These are phyloP conservation scores for Butyriboletus appendiculatus DNA, from an alignment of 1,284 basidiomycete genomes.

Conservation along the genomic window DNA sequence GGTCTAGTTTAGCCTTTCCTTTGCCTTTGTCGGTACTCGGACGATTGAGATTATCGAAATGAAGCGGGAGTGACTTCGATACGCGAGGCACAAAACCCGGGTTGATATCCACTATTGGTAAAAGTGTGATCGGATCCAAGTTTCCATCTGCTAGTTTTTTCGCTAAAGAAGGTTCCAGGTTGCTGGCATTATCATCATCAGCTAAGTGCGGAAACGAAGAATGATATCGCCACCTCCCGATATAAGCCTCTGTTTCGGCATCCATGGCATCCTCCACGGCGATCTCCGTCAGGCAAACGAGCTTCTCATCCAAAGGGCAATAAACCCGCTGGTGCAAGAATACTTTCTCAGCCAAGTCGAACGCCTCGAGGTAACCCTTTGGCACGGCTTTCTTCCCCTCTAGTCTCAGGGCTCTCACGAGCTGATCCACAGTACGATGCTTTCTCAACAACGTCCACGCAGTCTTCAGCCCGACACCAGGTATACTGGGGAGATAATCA, in stretches of 20 bases:
- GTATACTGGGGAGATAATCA: conserved; percentile 94
- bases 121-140: conserved; percentile 72
- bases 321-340: conserved; percentile 96
- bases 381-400: conserved; percentile 90
- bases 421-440: conserved; percentile 87
- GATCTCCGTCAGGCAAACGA: conserved; percentile 71
- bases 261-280: conserved; percentile 54
- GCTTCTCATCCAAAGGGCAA: conserved; percentile 63
- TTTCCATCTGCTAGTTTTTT: conserved; percentile 75
- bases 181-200: conserved; percentile 40
- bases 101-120: conserved; percentile 81
- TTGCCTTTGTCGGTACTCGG: conserved; percentile 38
- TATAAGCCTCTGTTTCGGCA: conserved; percentile 67
- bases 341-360: conserved; percentile 83
- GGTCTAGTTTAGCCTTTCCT: conserved; percentile 42
- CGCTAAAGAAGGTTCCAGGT: conserved; percentile 59
- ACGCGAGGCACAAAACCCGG: conserved; percentile 61
- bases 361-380: conserved; percentile 71
- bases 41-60: conserved; percentile 30
- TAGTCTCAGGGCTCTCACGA: conserved; percentile 75
- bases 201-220: conserved; percentile 1
- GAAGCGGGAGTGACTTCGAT: conserved; percentile 41
- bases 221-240: conserved; percentile 60
- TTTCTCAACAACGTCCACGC: conserved; percentile 83
- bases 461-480: conserved; percentile 95